Conservation (phyloP, 2,329 filamentous ascomycete species). For the Hortaea sp. region DNA sequence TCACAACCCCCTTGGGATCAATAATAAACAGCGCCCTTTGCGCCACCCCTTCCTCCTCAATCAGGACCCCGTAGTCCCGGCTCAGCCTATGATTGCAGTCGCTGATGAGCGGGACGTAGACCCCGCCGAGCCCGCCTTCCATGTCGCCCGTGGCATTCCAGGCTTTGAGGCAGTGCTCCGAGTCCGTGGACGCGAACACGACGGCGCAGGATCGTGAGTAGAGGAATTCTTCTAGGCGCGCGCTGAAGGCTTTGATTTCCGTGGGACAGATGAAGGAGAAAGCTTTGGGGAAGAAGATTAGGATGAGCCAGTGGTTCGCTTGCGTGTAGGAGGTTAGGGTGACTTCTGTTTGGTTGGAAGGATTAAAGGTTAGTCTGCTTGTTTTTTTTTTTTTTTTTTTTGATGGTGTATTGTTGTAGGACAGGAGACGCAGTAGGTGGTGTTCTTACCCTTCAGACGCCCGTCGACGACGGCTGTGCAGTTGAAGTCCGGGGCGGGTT, state of each 20-base stretch:
- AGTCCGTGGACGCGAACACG: slow-evolving; percentile 53
- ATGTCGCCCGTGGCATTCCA: slow-evolving; percentile 50
- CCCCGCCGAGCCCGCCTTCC: slow-evolving; percentile 51
- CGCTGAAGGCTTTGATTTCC: slow-evolving; percentile 56
- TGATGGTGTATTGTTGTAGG: not conserved
- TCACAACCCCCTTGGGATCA: slow-evolving; percentile 50
- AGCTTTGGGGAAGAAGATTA: slow-evolving; percentile 58
- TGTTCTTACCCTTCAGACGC: slow-evolving; percentile 18
- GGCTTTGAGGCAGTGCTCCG: slow-evolving; percentile 47
- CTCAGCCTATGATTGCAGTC: slow-evolving; percentile 53
- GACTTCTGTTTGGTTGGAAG: slow-evolving; percentile 11
- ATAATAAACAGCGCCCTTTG: slow-evolving; percentile 57
- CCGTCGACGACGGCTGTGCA: slow-evolving; percentile 21
- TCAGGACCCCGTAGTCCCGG: slow-evolving; percentile 52
- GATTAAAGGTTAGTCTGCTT: not conserved
- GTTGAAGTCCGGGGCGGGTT: slow-evolving; percentile 20
- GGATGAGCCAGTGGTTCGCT: slow-evolving; percentile 48
- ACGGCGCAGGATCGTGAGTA: slow-evolving; percentile 49
- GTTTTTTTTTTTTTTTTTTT: slow-evolving; percentile 1
- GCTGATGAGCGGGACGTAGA: slow-evolving; percentile 52
- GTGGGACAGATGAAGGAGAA: slow-evolving; percentile 60
- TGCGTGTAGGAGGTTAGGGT: slow-evolving; percentile 19
- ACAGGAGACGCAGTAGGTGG: not conserved
- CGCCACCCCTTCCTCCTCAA: slow-evolving; percentile 54
- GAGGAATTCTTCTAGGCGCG: slow-evolving; percentile 49